Conservation (phyloP, 257 asterid species). For the Striga asiatica region DNA sequence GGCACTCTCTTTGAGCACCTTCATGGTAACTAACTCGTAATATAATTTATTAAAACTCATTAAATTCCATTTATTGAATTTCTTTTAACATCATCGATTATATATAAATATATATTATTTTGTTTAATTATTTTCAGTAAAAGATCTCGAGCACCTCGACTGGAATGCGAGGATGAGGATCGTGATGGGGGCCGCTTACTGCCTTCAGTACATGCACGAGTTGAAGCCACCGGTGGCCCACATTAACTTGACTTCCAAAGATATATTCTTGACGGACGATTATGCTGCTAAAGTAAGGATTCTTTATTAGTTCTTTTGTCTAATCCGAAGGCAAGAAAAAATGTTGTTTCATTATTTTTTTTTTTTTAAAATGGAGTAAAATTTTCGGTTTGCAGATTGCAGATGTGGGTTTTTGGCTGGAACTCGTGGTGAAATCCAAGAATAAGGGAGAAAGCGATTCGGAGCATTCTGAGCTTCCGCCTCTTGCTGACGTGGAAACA, state of each 20-base stretch:
- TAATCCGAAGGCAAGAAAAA: too few species aligned
- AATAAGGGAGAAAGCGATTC: conserved; percentile 28
- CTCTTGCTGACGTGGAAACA: conserved; percentile 46
- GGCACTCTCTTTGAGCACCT: conserved; percentile 84
- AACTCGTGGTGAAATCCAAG: conserved; percentile 41
- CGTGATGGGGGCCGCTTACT: conserved; percentile 69
- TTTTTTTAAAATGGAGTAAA: neutral
- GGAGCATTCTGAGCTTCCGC: conserved; percentile 41
- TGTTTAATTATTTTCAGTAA: conserved; percentile 37
- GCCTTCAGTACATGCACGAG: conserved; percentile 74
- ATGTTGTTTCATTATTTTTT: neutral
- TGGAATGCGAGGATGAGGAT: conserved; percentile 83
- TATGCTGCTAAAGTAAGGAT: conserved; percentile 79
- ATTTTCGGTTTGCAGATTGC: conserved; percentile 38
- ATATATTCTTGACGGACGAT: conserved; percentile 67
- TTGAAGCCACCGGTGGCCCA: conserved; percentile 58
- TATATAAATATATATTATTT: neutral
- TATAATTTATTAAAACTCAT: too few species aligned
- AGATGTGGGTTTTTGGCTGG: conserved; percentile 65
- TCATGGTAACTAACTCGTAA: conserved; percentile 72
- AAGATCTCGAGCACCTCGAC: conserved; percentile 80
- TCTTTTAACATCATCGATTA: neutral
- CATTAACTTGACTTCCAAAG: conserved; percentile 36
- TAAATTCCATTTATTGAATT: too few species aligned
- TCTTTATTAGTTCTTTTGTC: neutral